A percentile compares a stretch with the other conserved stretches of the same genome.
These are phyloP conservation scores for Globisporangium cylindrosporum DNA, from an alignment of 352 stramenopile species.

Conservation along the genomic window DNA sequence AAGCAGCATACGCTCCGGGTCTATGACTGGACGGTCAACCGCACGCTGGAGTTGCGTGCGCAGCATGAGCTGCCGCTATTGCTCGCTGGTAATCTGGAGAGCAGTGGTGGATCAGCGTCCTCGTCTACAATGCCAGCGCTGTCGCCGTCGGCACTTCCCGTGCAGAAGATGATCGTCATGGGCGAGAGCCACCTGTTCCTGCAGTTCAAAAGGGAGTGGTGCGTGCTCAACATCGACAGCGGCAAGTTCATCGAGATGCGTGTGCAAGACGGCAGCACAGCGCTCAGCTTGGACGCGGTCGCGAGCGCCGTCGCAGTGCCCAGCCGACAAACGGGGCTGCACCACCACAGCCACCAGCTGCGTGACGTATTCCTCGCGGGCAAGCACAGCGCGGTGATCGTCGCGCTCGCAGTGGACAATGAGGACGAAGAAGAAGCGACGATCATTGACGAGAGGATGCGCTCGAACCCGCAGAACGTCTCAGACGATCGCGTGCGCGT, in stretches of 20 bases:
- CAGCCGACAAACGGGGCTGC: conserved; percentile 24
- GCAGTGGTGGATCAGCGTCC: conserved; percentile 3
- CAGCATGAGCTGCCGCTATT: conserved; percentile 55
- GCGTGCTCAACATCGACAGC: conserved; percentile 62
- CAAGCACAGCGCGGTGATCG: conserved; percentile 47
- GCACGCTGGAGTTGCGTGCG: conserved; percentile 42
- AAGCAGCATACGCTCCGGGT: conserved; percentile 68
- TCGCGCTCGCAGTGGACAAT: conserved; percentile 35
- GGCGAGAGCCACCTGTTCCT: conserved; percentile 68
- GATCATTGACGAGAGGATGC: conserved; percentile 15
- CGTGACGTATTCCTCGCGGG: conserved; percentile 57
- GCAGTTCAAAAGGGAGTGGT: conserved; percentile 62
- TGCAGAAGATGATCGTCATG: conserved; percentile 58
- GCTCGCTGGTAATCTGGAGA: neutral
- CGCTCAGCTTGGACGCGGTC: conserved; percentile 32
- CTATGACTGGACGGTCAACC: conserved; percentile 71
- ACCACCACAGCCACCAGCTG: conserved; percentile 29
- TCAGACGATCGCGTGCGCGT: conserved; percentile 41
- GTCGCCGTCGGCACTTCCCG: conserved; percentile 23
- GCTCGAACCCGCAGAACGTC: conserved; percentile 31
- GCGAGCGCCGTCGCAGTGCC: conserved; percentile 39
- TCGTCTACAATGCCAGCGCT: conserved; percentile 2
- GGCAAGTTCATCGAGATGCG: conserved; percentile 36
- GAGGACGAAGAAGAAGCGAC: conserved; percentile 18
- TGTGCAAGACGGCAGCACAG: conserved; percentile 20